Evolutionary conservation across 768 basidiomycete species (phyloP).

Genomic region (Arthromyces matolae): DNA sequence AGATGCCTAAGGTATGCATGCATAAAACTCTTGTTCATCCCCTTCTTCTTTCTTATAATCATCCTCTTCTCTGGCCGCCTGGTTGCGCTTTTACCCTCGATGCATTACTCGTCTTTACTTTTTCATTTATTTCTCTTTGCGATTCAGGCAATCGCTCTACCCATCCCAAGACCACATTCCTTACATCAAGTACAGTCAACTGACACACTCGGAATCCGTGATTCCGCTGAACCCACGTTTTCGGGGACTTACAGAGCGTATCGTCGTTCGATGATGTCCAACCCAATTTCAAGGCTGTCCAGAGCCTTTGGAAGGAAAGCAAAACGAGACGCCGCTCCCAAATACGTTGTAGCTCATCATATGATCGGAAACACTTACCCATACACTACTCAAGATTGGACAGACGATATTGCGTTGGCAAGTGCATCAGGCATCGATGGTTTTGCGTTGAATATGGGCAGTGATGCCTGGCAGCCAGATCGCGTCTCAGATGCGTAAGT

Average conservation of each 20-base stretch:
- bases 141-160: slow-evolving; percentile 8
- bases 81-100: slow-evolving; percentile 10
- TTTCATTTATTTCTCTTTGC: slow-evolving; percentile 7
- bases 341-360: slow-evolving; percentile 56
- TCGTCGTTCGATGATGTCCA: background rate
- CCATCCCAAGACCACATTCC: slow-evolving; percentile 2
- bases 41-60: background rate
- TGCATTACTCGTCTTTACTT: slow-evolving; percentile 9
- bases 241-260: background rate
- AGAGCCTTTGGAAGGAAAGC: background rate
- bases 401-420: slow-evolving; percentile 53
- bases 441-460: slow-evolving; percentile 70
- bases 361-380: slow-evolving; percentile 70
- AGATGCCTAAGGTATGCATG: background rate
- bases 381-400: slow-evolving; percentile 47
- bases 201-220: background rate
- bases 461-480: slow-evolving; percentile 57
- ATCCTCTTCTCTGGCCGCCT: background rate
- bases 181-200: background rate
- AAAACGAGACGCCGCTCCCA: slow-evolving; percentile 14
- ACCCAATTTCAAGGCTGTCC: background rate
- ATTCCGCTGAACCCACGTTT: background rate
- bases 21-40: background rate
- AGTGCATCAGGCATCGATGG: slow-evolving; percentile 58
- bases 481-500: slow-evolving; percentile 64